Conservation (phyloP, 1,139 yeast genomes). For the Zygoascus sp. region DNA sequence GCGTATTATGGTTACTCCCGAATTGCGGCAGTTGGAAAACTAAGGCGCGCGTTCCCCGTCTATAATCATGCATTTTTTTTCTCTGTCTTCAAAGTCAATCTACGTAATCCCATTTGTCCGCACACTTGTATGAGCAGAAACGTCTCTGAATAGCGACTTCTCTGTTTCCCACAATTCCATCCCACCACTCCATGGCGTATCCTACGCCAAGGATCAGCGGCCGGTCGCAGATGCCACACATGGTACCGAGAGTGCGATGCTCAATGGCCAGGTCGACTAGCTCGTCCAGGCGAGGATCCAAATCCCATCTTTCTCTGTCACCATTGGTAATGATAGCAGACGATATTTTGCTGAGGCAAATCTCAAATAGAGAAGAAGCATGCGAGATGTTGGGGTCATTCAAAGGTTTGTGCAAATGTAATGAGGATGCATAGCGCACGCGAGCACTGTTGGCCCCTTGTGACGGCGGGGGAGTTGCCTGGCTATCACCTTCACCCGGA, state of each 20-base stretch:
- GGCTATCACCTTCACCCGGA: not conserved
- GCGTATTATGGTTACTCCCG: conserved; percentile 54
- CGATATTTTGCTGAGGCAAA: conserved; percentile 14
- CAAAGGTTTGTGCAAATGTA: conserved; percentile 3
- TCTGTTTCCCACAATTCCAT: conserved; percentile 26
- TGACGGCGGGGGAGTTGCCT: conserved; percentile 3
- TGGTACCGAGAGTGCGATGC: conserved; percentile 40
- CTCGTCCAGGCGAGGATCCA: conserved; percentile 15
- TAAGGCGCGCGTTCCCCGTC: too few relatives aligned
- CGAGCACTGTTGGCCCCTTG: conserved; percentile 11
- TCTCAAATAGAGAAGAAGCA: conserved; percentile 12
- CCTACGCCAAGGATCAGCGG: conserved; percentile 49
- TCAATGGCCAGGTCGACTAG: conserved; percentile 24
- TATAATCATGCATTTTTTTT: not conserved
- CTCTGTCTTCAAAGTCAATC: too few relatives aligned
- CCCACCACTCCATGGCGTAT: conserved; percentile 60
- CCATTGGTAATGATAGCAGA: conserved; percentile 14
- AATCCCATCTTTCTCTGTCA: conserved; percentile 17
- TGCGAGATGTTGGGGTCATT: conserved; percentile 1
- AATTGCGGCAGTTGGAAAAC: conserved; percentile 22
- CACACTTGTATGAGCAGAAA: conserved; percentile 25
- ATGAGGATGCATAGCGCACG: conserved; percentile 1
- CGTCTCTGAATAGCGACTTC: conserved; percentile 17
- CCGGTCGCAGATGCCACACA: conserved; percentile 47
- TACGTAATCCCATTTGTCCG: conserved; percentile 19